A percentile compares a stretch with the other conserved stretches of the same genome.
These are phyloP conservation scores for Catharanthus roseus DNA, from an alignment of 257 asterid genomes.

Conservation along the genomic window DNA sequence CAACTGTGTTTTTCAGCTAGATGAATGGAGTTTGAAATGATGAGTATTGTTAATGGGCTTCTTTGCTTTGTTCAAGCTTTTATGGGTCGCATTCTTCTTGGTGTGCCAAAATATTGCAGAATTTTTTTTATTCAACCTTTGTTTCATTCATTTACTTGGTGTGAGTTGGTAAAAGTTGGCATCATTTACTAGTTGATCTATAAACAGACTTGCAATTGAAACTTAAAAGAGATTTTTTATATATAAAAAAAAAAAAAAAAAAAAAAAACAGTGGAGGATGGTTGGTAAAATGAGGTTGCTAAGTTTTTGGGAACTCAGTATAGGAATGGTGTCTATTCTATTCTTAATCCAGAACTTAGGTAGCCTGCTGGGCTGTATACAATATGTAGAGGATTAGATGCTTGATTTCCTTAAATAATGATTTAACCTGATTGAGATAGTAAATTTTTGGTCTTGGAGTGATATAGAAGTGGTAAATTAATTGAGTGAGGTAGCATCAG, in stretches of 20 bases:
- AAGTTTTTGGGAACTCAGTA: background rate
- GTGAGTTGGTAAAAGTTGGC: constrained; percentile 7
- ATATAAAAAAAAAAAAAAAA: too few relatives aligned
- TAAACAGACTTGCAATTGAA: background rate
- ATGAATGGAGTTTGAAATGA: constrained; percentile 30
- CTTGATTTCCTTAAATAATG: background rate
- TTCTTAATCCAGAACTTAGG: too few relatives aligned
- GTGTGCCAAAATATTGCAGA: constrained; percentile 20
- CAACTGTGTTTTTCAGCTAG: constrained; percentile 25
- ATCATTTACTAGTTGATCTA: background rate
- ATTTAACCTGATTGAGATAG: background rate
- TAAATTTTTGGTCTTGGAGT: background rate
- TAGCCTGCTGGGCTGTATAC: too few relatives aligned
- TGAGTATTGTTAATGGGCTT: constrained; percentile 30
- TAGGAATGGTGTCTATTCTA: background rate
- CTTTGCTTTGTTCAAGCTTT: constrained; percentile 26
- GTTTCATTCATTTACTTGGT: constrained; percentile 11
- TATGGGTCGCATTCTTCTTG: constrained; percentile 17
- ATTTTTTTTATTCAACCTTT: constrained; percentile 19
- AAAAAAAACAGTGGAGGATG: too few relatives aligned
- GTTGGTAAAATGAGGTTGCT: background rate
- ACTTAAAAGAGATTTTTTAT: too few relatives aligned
- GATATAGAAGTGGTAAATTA: background rate
- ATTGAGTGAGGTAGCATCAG: background rate
- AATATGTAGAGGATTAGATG: too few relatives aligned